Evolutionary conservation across 2,329 filamentous ascomycete genomes (phyloP).

Genomic region (Fusarium compactum): DNA sequence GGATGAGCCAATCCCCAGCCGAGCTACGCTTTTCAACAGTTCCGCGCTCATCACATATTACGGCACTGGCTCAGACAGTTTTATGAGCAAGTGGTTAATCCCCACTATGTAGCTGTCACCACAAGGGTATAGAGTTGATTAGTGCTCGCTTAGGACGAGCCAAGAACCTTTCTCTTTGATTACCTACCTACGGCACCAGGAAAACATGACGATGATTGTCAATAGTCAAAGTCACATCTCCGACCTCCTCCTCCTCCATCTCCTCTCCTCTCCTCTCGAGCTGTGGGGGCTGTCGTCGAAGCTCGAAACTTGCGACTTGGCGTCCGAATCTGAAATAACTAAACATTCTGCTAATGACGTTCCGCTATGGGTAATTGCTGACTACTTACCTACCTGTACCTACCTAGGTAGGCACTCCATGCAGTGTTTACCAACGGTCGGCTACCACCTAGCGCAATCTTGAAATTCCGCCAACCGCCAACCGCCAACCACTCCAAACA

Average conservation of each 20-base stretch:
- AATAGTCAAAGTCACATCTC: not conserved
- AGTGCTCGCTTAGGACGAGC: conserved; percentile 34
- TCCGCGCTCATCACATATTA: not conserved
- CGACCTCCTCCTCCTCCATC: not conserved
- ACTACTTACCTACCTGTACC: not conserved
- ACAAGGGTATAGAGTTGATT: conserved; percentile 38
- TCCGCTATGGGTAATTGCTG: conserved; percentile 13
- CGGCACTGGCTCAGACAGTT: conserved; percentile 2
- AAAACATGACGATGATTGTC: conserved; percentile 9
- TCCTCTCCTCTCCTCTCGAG: not conserved
- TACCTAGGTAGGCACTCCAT: not conserved
- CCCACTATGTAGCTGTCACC: conserved; percentile 45
- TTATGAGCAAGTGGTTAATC: conserved; percentile 32
- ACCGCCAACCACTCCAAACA: conserved; percentile 16
- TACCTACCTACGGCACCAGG: conserved; percentile 30
- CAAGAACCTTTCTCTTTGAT: conserved; percentile 18
- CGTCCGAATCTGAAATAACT: conserved; percentile 9
- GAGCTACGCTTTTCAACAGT: not conserved
- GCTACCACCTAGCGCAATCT: conserved; percentile 37
- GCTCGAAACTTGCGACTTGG: conserved; percentile 10
- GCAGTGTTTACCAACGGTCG: conserved; percentile 27
- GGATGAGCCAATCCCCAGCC: not conserved
- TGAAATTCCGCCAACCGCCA: conserved; percentile 18
- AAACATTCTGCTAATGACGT: conserved; percentile 22
- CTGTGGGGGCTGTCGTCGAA: conserved; percentile 3